Evolutionary conservation across 2,329 filamentous ascomycete genomes (phyloP).

Genomic region (Knoxdaviesia capensis): DNA sequence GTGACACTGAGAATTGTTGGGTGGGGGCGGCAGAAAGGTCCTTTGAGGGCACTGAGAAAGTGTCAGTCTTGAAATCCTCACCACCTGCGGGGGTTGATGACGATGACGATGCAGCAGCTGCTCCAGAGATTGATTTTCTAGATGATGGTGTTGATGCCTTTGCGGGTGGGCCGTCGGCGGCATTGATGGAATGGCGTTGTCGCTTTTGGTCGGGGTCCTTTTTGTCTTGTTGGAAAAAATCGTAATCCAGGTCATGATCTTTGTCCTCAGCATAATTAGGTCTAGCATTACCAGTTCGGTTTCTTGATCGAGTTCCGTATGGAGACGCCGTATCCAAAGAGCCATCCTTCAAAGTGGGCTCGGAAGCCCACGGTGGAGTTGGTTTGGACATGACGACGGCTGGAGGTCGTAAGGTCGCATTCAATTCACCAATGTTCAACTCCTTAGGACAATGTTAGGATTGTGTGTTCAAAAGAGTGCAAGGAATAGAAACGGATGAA

Average conservation of each 20-base stretch:
- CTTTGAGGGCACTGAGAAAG: too few relatives aligned
- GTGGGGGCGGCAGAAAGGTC: background rate
- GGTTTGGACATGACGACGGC: constrained; percentile 25
- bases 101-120: too few relatives aligned
- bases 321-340: constrained; percentile 36
- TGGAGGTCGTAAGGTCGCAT: constrained; percentile 9
- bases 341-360: constrained; percentile 22
- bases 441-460: constrained; percentile 9
- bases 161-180: too few relatives aligned
- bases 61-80: too few relatives aligned
- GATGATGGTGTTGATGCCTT: too few relatives aligned
- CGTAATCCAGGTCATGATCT: constrained; percentile 71
- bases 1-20: background rate
- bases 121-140: too few relatives aligned
- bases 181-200: too few relatives aligned
- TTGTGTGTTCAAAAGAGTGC: too few relatives aligned
- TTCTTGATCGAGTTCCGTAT: constrained; percentile 88
- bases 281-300: constrained; percentile 59
- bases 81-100: too few relatives aligned
- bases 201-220: constrained; percentile 25
- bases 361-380: constrained; percentile 20
- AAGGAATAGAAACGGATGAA: too few relatives aligned
- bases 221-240: constrained; percentile 43
- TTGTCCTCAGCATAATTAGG: constrained; percentile 91
- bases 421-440: constrained; percentile 12